Conservation (phyloP, 2,329 filamentous ascomycete genomes). For the Lasiodiplodia sp. region DNA sequence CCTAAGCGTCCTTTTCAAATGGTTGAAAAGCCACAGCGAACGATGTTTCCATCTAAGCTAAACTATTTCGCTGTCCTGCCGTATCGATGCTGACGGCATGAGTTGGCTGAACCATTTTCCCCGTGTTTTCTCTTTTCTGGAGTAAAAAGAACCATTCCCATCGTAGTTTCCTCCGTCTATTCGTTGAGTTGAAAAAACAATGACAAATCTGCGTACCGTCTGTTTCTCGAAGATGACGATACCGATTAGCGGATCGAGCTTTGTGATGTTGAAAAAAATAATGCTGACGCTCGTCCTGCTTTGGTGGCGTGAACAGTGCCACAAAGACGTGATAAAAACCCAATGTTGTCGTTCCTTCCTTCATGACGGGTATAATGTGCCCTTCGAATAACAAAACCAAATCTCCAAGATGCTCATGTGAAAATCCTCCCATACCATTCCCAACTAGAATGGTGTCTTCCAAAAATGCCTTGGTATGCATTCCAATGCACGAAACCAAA, state of each 20-base stretch:
- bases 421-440: not conserved
- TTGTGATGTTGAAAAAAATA: constrained; percentile 7
- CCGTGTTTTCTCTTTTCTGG: not conserved
- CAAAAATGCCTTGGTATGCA: constrained; percentile 15
- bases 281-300: constrained; percentile 9
- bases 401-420: not conserved
- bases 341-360: constrained; percentile 3
- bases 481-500: constrained; percentile 18
- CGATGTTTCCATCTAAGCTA: constrained; percentile 23
- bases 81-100: constrained; percentile 4
- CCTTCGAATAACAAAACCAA: constrained; percentile 12
- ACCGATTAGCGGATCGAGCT: constrained; percentile 19
- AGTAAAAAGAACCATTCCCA: not conserved
- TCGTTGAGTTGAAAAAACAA: constrained; percentile 5
- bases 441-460: not conserved
- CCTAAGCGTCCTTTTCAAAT: not conserved
- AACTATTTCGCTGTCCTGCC: constrained; percentile 16
- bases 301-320: not conserved
- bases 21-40: constrained; percentile 1
- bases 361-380: constrained; percentile 19
- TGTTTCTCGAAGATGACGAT: constrained; percentile 18
- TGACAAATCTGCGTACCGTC: constrained; percentile 24
- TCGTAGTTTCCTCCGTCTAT: constrained; percentile 22
- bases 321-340: not conserved
- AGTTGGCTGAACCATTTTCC: not conserved